A percentile compares a stretch with the other conserved stretches of the same genome.
phyloP scores from a whole-genome alignment of 257 asterid genomes.

The Solanum verrucosum region DNA sequence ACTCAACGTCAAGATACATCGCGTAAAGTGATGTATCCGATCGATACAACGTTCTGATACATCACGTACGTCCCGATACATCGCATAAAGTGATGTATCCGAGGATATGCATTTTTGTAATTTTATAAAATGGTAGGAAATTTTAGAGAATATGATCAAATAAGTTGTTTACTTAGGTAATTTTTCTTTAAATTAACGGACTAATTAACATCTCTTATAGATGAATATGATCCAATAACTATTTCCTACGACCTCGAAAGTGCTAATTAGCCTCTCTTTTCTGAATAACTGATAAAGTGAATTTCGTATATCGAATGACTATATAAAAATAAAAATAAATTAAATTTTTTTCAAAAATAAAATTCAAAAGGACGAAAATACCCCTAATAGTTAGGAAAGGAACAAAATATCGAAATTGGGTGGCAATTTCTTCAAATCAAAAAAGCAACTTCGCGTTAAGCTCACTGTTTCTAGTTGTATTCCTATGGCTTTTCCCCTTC shows the following conservation, averaged over 20 bases:
- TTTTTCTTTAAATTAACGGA: not conserved
- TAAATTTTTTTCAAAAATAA: accelerated
- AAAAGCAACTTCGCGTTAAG: not conserved
- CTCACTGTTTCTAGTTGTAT: slow-evolving; percentile 2
- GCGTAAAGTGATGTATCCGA: not conserved
- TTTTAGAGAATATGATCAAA: too few species aligned
- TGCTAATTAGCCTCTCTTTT: not conserved
- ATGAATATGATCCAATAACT: not conserved
- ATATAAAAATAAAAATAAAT: too few species aligned
- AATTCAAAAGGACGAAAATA: not conserved
- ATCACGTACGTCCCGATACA: not conserved
- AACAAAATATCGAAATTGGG: not conserved
- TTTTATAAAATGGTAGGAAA: not conserved
- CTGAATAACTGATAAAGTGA: not conserved
- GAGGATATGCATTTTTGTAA: not conserved
- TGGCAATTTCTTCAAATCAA: slow-evolving; percentile 4
- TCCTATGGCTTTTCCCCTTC: not conserved
- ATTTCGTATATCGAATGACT: not conserved
- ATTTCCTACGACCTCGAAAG: not conserved
- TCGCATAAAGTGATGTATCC: not conserved
- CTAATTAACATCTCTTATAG: not conserved
- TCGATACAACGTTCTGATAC: not conserved
- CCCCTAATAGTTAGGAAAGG: not conserved
- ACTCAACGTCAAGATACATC: not conserved
- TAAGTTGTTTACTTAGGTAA: not conserved